phyloP scores from a whole-genome alignment of 352 stramenopile genomes.

The Phytophthora foliorum region DNA sequence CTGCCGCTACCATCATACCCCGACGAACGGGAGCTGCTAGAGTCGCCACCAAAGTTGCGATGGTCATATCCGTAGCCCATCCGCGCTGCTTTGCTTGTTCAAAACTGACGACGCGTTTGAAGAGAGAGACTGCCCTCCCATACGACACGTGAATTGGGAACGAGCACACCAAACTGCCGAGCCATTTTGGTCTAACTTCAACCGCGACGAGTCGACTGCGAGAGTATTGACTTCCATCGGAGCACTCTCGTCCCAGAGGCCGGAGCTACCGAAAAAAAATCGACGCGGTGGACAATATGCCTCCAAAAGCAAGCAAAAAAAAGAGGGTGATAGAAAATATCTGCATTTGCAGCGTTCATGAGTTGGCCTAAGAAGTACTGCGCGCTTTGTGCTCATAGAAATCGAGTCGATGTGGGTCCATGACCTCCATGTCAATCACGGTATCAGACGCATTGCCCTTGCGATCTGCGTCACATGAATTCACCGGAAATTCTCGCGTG shows the following conservation, averaged over 20 bases:
- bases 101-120: not conserved
- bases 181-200: not conserved
- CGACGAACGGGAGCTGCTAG: slow-evolving; percentile 3
- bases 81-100: not conserved
- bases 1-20: slow-evolving; percentile 1
- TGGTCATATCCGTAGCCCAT: slow-evolving; percentile 27
- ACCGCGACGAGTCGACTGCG: not conserved
- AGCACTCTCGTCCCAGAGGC: not conserved
- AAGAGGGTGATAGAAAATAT: too few species aligned
- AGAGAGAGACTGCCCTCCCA: too few species aligned
- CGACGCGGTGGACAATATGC: too few species aligned
- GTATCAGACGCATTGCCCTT: slow-evolving; percentile 71
- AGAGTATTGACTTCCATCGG: not conserved
- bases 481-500: slow-evolving; percentile 69
- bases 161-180: not conserved
- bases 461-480: slow-evolving; percentile 40
- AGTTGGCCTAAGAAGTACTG: slow-evolving; percentile 66
- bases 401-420: slow-evolving; percentile 78
- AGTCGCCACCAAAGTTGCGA: slow-evolving; percentile 1
- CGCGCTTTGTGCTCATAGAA: slow-evolving; percentile 84
- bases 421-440: slow-evolving; percentile 76
- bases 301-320: too few species aligned
- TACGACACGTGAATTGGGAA: not conserved
- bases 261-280: too few species aligned
- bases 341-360: too few species aligned